Percentiles rank a stretch among this genome's conserved stretches.
Conservation (phyloP, 176 grass and related monocot genomes). For the Bolboschoenus planiculmis region DNA sequence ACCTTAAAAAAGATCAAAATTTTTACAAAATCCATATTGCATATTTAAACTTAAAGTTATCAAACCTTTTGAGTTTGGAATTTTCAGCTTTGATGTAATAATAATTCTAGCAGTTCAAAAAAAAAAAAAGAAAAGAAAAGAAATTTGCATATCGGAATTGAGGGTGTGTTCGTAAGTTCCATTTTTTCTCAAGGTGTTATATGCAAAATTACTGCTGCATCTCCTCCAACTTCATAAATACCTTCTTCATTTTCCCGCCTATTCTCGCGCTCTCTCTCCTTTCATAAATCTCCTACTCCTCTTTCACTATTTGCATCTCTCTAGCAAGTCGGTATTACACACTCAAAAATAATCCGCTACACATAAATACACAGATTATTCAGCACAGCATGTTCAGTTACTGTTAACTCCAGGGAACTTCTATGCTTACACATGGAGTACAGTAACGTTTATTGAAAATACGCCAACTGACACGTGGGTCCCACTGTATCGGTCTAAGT, state of each 20-base stretch:
- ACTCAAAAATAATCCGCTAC: background rate
- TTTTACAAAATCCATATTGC: background rate
- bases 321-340: background rate
- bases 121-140: background rate
- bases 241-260: constrained; percentile 18
- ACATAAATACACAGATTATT: background rate
- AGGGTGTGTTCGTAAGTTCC: background rate
- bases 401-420: background rate
- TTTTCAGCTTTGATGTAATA: too few relatives aligned
- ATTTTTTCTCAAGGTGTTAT: background rate
- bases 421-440: background rate
- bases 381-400: background rate
- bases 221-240: background rate
- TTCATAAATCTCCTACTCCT: background rate
- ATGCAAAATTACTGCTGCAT: background rate
- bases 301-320: background rate
- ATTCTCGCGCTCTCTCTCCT: background rate
- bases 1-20: too few relatives aligned
- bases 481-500: background rate
- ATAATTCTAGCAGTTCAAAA: background rate
- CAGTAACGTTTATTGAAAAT: background rate
- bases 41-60: background rate
- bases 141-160: background rate
- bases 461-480: background rate
- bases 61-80: too few relatives aligned